These are phyloP conservation scores for Penicillium cataractarum DNA, from an alignment of 495 filamentous ascomycete species.

Conservation along the genomic window DNA sequence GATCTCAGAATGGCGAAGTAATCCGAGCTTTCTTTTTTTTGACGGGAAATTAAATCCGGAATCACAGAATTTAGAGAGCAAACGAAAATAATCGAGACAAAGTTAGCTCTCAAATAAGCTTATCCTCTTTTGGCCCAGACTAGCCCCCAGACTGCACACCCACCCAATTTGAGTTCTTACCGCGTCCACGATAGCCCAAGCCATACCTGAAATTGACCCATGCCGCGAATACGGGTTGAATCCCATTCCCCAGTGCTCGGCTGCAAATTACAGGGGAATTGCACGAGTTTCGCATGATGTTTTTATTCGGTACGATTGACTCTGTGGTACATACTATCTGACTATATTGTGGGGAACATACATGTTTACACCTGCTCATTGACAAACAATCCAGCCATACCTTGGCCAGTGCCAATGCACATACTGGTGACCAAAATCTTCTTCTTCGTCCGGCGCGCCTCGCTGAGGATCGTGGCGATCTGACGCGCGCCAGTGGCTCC, in stretches of 20 bases:
- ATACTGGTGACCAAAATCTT: constrained; percentile 84
- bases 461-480: constrained; percentile 82
- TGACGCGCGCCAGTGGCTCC: constrained; percentile 79
- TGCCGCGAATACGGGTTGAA: background rate
- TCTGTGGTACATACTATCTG: background rate
- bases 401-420: constrained; percentile 84
- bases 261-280: background rate
- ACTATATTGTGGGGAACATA: background rate
- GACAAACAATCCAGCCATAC: constrained; percentile 85
- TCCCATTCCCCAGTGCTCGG: background rate
- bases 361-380: constrained; percentile 65
- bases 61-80: background rate
- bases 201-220: constrained; percentile 3
- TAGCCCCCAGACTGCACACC: background rate
- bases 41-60: background rate
- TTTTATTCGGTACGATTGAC: background rate
- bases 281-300: background rate
- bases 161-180: background rate
- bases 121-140: constrained; percentile 3
- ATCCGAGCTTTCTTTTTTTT: background rate
- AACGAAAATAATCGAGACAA: background rate
- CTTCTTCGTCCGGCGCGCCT: constrained; percentile 76
- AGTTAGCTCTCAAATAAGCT: background rate
- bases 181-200: background rate
- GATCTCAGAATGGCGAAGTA: background rate